These are phyloP conservation scores for Trypanosoma melophagium DNA, from an alignment of 208 protist species.

Conservation along the genomic window DNA sequence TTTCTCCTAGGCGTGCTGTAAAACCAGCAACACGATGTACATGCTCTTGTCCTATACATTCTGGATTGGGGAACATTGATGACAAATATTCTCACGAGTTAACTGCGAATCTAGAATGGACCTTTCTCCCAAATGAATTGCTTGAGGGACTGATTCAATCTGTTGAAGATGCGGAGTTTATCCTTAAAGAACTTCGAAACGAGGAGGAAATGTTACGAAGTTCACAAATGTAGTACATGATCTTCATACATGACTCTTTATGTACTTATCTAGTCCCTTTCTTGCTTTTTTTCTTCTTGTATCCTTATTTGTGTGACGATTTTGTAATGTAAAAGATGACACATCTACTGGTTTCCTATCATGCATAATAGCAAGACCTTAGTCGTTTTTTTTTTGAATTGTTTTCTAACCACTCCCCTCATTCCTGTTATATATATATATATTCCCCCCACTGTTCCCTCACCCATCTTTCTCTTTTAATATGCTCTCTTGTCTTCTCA, in stretches of 20 bases:
- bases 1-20: not conserved
- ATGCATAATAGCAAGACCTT: not conserved
- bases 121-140: conserved; percentile 16
- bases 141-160: conserved; percentile 27
- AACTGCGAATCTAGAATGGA: conserved; percentile 21
- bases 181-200: conserved; percentile 27
- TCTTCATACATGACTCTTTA: too few species aligned
- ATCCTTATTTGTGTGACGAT: too few species aligned
- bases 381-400: not conserved
- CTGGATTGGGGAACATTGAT: not conserved
- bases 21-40: conserved; percentile 1
- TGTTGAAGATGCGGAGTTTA: conserved; percentile 32
- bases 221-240: not conserved
- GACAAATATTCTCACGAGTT: not conserved
- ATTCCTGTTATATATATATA: not conserved
- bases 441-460: not conserved
- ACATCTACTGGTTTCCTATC: not conserved
- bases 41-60: conserved; percentile 12
- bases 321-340: not conserved
- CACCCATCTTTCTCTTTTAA: not conserved
- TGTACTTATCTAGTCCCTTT: too few species aligned
- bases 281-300: too few species aligned
- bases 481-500: too few species aligned
- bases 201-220: conserved; percentile 24
- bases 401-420: not conserved